phyloP scores from a whole-genome alignment of 257 asterid genomes.

The Scutellaria baicalensis region DNA sequence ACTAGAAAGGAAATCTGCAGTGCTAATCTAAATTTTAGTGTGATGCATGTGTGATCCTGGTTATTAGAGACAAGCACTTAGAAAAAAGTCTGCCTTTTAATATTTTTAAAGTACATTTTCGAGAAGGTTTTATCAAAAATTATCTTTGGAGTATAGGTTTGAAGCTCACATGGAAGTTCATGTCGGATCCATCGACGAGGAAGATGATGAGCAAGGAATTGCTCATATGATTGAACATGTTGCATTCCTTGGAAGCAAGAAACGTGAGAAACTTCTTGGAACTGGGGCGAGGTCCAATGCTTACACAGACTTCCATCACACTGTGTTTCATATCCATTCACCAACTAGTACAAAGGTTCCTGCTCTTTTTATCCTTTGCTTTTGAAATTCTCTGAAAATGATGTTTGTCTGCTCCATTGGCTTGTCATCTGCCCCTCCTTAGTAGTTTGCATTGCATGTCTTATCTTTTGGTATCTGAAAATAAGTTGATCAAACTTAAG shows the following conservation, averaged over 20 bases:
- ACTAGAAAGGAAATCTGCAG: not conserved
- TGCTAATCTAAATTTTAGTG: not conserved
- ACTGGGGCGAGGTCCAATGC: slow-evolving; percentile 99
- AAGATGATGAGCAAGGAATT: slow-evolving; percentile 98
- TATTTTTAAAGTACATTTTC: not conserved
- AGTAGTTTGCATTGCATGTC: not conserved
- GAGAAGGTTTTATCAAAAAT: not conserved
- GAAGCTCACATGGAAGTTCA: slow-evolving; percentile 99
- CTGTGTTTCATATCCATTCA: slow-evolving; percentile 98
- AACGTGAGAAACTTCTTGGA: slow-evolving; percentile 98
- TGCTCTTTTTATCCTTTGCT: slow-evolving; percentile 8
- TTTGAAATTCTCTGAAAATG: not conserved
- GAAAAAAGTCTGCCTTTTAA: not conserved
- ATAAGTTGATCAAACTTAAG: slow-evolving; percentile 1
- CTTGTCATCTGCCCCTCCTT: not conserved
- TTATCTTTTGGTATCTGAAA: not conserved
- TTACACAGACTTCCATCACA: slow-evolving; percentile 97
- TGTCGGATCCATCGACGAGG: slow-evolving; percentile 97
- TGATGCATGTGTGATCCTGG: not conserved
- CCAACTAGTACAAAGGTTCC: slow-evolving; percentile 84
- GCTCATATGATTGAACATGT: slow-evolving; percentile 99
- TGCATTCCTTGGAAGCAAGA: slow-evolving; percentile 99
- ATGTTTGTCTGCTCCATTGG: not conserved
- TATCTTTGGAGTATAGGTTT: slow-evolving; percentile 48
- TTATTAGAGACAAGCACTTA: not conserved